Evolutionary conservation across 768 basidiomycete species (phyloP), one percentile per base, ranked within the genome.

Genomic region (Xerocomus potaroensis): DNA sequence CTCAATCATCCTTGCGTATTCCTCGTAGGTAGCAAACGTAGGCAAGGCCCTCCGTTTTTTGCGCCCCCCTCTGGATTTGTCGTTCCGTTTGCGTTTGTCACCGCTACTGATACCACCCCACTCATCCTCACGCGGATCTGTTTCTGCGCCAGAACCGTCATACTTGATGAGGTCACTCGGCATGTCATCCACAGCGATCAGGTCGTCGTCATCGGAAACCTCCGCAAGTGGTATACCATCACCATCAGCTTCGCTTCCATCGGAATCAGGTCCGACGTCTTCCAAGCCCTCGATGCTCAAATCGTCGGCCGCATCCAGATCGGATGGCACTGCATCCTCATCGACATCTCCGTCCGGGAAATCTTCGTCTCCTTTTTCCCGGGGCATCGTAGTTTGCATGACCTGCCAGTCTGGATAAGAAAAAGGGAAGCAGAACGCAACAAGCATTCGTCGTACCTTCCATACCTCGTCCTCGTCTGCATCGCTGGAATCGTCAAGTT

Each of bases 381-480:
- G 76, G 3, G 88, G 90, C 79, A 94, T 84, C 3, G 81, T 79
- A n/a, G 81, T 79, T 73, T 90, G 81, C 90, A 95, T 94, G 0
- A 80, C 92, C 92, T 96, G 26, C 6, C 7, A 0, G 8, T 19
- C 22, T 14, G 21, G 23, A 35, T 54, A 29, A 53, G 55, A 34
- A 38, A 0, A 9, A 8, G 11, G 31, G 27, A 1, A n/a, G n/a
- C 3, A 12, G 21, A 38, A n/a, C 26, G 11, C 4, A 4, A 4
- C n/a, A 12, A 5, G 14, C 15, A 12, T 14, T 22, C 61, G n/a
- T n/a, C n/a, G 39, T 54, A 92, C 93, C 83, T 87, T 91, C 93
- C 93, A 97, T 15, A 95, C 78, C 57, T 87, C 88, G 15, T 69
- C 81, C 58, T 89, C 87, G 11, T 79, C 79, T 1, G 63, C 53